Evolutionary conservation across 176 grass and related monocot species (phyloP), one percentile per base, ranked within the genome.

Genomic region (Stipa capillata): DNA sequence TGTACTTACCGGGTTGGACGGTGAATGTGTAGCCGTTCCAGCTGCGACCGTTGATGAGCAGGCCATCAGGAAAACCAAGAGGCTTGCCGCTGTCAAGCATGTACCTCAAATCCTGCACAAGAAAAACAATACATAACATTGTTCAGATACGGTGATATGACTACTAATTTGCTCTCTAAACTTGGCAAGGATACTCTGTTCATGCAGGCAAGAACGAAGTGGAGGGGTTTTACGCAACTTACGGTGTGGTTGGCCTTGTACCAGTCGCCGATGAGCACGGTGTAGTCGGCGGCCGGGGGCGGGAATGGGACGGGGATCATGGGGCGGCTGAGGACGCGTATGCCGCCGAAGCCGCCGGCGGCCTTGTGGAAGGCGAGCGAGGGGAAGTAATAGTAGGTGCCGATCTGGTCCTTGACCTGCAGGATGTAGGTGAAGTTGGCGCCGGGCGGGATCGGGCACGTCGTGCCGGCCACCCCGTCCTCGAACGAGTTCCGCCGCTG

Each of bases 381-480:
- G 21, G 92, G 95, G 85, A 97, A 97, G 85, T 97, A 97, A 80
- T 65, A 97, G 77, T 92, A 97, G 57, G 87, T 90, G 73, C 95
- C 95, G 34, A 97, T 97, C 87, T 94, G 95, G 84, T 97, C 95
- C 85, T 97, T 97, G 48, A 73, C 70, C 88, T 97, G 95, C 57
- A 94, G 78, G 65, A 89, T 78, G 76, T 92, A 97, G 52, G 92
- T 97, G 90, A 94, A 97, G 85, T 97, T 97, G 65, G 8, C 67
- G 54, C 95, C 83, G 1, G 92, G 83, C 13, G 92, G 95, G 58
- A 97, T 97, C 3, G 91, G 95, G 89, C 95, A 97, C 73, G 89
- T 94, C 65, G 95, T 97, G 0, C 95, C 95, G 10, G 64, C 89
- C 15, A 97, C 89, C 11, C 95, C 95, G 52, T 97, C 95, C 77